A percentile compares a stretch with the other conserved stretches of the same genome.
Conservation (phyloP, 1,139 yeast genomes). For the Blastobotrys persicus region DNA sequence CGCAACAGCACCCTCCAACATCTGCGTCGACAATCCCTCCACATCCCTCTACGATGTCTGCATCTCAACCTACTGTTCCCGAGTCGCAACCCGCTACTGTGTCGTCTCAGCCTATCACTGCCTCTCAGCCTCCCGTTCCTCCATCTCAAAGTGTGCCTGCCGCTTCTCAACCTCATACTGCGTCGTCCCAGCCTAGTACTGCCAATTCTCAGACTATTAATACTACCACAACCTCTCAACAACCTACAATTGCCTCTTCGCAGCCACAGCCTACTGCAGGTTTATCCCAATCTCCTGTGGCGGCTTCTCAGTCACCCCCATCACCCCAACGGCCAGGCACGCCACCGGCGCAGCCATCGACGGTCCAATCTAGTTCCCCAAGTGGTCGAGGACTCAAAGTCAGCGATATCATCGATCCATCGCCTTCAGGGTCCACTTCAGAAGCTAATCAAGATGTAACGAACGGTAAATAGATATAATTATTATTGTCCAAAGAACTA, state of each 20-base stretch:
- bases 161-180: no score
- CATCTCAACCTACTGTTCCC: no score
- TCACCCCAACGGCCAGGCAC: slow-evolving; percentile 6
- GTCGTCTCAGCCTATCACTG: no score
- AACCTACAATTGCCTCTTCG: neutral
- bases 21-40: slow-evolving; percentile 3
- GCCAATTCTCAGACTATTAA: no score
- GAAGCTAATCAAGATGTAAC: neutral
- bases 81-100: no score
- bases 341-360: slow-evolving; percentile 7
- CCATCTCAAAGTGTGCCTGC: no score
- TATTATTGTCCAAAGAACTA: no score
- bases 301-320: slow-evolving; percentile 2
- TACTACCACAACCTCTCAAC: no score
- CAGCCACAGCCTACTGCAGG: slow-evolving; percentile 6
- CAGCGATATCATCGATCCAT: slow-evolving; percentile 7
- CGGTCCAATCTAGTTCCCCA: slow-evolving; percentile 2
- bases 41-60: neutral
- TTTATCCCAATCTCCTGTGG: slow-evolving; percentile 1
- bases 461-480: slow-evolving; percentile 6
- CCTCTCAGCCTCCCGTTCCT: no score
- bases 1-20: slow-evolving; percentile 8
- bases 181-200: no score
- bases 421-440: neutral
- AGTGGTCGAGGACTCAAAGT: slow-evolving; percentile 7